phyloP scores from a whole-genome alignment of 2,329 filamentous ascomycete species.

The Trichoderma sp. region DNA sequence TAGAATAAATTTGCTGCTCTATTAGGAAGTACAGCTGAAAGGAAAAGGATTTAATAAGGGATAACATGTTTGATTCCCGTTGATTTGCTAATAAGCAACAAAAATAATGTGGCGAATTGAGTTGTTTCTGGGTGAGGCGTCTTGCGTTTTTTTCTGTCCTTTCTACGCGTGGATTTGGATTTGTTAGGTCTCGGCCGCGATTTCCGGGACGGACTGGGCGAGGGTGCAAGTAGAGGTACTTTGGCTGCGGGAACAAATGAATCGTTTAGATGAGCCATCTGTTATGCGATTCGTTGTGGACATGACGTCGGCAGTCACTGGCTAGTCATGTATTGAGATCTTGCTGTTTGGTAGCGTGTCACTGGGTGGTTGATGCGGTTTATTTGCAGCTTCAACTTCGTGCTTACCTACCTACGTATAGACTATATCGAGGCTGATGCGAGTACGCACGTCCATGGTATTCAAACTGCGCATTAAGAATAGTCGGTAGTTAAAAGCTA shows the following conservation, averaged over 20 bases:
- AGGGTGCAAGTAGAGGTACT: conserved; percentile 6
- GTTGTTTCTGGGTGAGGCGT: not conserved
- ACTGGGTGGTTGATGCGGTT: not conserved
- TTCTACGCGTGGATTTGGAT: not conserved
- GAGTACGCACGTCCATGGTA: not conserved
- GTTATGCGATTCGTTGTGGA: not conserved
- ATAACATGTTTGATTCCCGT: too few relatives aligned
- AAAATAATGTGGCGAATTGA: not conserved
- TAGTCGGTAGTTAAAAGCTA: not conserved
- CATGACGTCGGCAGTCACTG: not conserved
- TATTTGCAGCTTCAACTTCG: not conserved
- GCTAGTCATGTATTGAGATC: not conserved
- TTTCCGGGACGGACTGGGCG: not conserved
- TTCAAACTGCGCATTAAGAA: not conserved
- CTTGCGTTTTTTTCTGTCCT: not conserved
- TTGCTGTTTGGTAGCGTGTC: not conserved
- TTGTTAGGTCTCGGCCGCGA: not conserved
- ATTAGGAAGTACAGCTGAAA: too few relatives aligned
- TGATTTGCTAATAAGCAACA: too few relatives aligned
- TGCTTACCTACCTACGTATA: not conserved
- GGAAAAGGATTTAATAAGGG: too few relatives aligned
- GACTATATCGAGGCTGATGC: not conserved
- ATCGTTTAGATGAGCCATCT: not conserved
- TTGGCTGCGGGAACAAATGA: not conserved
- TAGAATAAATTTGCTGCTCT: too few relatives aligned